phyloP scores from a whole-genome alignment of 371 early-diverging fungal genomes.

The Syncephalastrum racemosum region DNA sequence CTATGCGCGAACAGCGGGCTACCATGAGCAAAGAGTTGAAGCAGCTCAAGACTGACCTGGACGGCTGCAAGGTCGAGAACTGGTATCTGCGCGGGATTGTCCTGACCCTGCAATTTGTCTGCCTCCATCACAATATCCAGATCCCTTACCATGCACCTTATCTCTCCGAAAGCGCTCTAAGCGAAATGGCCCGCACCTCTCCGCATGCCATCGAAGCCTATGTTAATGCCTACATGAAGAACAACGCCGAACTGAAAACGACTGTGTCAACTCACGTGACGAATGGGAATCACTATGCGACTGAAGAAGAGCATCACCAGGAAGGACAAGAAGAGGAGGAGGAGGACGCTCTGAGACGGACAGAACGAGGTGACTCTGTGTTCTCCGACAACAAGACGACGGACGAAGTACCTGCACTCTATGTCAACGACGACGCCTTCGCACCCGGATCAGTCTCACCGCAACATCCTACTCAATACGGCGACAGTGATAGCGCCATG shows the following conservation, averaged over 20 bases:
- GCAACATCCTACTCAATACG: too few relatives aligned
- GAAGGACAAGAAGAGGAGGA: slow-evolving; percentile 13
- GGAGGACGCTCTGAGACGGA: neutral
- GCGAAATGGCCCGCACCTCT: slow-evolving; percentile 18
- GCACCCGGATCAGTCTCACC: too few relatives aligned
- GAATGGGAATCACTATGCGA: neutral
- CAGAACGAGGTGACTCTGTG: too few relatives aligned
- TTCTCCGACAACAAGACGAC: too few relatives aligned
- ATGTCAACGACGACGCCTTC: too few relatives aligned
- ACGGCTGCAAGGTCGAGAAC: slow-evolving; percentile 56
- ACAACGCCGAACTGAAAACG: slow-evolving; percentile 17
- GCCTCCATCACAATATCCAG: slow-evolving; percentile 25
- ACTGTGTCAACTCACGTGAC: slow-evolving; percentile 16
- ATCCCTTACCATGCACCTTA: slow-evolving; percentile 27
- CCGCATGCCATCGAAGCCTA: slow-evolving; percentile 29
- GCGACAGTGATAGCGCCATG: too few relatives aligned
- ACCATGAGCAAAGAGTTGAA: slow-evolving; percentile 39
- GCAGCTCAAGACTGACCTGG: slow-evolving; percentile 39
- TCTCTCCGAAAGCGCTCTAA: slow-evolving; percentile 21
- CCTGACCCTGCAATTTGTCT: slow-evolving; percentile 39
- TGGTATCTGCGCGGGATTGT: slow-evolving; percentile 45
- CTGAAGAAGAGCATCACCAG: neutral
- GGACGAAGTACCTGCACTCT: too few relatives aligned
- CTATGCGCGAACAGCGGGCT: slow-evolving; percentile 53
- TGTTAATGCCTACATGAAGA: slow-evolving; percentile 21